Evolutionary conservation across 495 filamentous ascomycete genomes (phyloP), one percentile per base, ranked within the genome.

Genomic region (Neurospora sp.): DNA sequence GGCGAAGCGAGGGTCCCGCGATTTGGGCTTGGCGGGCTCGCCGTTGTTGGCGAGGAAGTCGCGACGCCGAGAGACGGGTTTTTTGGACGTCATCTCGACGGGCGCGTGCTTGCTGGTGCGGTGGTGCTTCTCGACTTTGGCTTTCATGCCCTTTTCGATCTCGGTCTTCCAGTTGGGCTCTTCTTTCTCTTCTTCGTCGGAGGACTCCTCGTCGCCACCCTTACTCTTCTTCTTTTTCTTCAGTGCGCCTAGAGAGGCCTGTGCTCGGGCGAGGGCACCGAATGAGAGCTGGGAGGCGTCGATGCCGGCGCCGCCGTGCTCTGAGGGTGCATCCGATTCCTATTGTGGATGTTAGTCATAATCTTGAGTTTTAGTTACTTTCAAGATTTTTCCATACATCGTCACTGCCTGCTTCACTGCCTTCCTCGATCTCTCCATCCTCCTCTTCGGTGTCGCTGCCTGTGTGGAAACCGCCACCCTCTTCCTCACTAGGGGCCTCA

Each of bases 91-190:
- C 71, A 93, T 86, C 53, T 93, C 90, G 69, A 88, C 86, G 0
- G 96, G 96, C 0, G 96, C 96, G 79, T 98, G 94, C 80, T 99
- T 99, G 80, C 85, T 92, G 35, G 89, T 76, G 12, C 94, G 90
- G 22, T 73, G 70, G 40, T 61, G 44, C 59, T 77, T 75, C 12
- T 76, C 74, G 70, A 48, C 45, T 22, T 71, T 38, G 41, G 20
- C 27, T 12, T 74, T 59, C 14, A 78, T 73, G 9, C 72, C 71
- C 12, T 53, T 72, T 70, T 77, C 45, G 65, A 77, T 48, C 8
- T 69, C 14, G 53, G 71, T 12, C 70, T 70, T 45, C 10, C 73
- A 48, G 22, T 69, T 38, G 74, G 41, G 31, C 22, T 77, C 70
- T 37, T 75, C 61, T 45, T 75, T 65, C 5, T 75, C 53, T 40